Base-by-base conservation (phyloP, 371 early-diverging fungal species). In the Entomophthora muscae region DNA sequence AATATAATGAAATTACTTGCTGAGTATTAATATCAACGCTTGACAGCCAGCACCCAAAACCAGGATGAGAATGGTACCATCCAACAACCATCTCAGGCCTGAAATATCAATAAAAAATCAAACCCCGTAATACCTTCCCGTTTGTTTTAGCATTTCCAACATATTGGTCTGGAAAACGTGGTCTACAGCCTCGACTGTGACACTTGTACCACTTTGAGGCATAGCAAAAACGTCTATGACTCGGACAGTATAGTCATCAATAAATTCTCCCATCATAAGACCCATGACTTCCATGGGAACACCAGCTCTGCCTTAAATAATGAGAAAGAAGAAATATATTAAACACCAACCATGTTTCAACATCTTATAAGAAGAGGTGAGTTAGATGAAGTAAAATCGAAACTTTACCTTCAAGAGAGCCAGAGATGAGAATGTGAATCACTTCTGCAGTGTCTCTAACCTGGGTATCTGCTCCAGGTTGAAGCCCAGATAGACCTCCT, bases 211-310 rank as follows among this genome's bases (percentile, higher is more conserved):
- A 66, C 91, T 91, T 74, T 99, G 99, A 51, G 99, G 99, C 99
- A 99, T 99, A 21, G 99, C 99, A 84, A 99, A 99, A 51, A 99
- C 99, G 76, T 99, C 99, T 52, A 97, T 90, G 24, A 99, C 99
- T 3, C 93, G 91, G 0, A 99, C 95, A 0, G 99, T 99, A 76
- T 98, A 99, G 68, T 99, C 99, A 73, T 99, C 99, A 13, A 99
- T 89, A 80, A 99, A 99, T 75, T 99, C 98, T 29, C 99, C 99
- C 66, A 99, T 79, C 99, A 99, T 99, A 60, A 99, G 82, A 21
- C 99, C 99, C 99, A 99, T 99, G 58, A 99, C 99, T 76, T 99
- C 99, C 95, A 99, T 95, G 12, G 99, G 99, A n/a, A 99, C 98
- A 68, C 99, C 99, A 33, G 99, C 98, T 66, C 98, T 86, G 31